Percentiles rank a stretch among this genome's conserved stretches.
Conservation (phyloP, 2,329 filamentous ascomycete genomes). For the Lomentospora prolificans region DNA sequence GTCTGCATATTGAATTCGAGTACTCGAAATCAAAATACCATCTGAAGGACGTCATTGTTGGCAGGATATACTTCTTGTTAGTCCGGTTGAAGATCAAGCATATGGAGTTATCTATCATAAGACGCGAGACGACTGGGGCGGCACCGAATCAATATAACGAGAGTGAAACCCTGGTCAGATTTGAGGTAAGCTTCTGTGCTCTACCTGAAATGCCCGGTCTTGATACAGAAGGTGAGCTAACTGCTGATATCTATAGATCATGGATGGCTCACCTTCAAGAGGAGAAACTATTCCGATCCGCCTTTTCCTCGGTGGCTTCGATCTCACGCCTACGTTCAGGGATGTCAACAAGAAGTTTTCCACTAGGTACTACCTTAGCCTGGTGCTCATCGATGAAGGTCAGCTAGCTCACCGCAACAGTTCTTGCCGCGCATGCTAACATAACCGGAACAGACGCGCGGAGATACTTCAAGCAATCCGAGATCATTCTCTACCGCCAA, state of each 20-base stretch:
- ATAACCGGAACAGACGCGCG: conserved; percentile 80
- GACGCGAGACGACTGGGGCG: conserved; percentile 89
- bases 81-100: conserved; percentile 99
- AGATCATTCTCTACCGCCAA: conserved; percentile 94
- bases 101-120: conserved; percentile 97
- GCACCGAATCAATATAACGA: conserved; percentile 99
- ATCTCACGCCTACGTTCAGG: conserved; percentile 93
- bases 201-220: too few relatives aligned
- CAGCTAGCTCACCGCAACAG: neutral
- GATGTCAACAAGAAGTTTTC: conserved; percentile 99
- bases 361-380: conserved; percentile 90
- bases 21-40: conserved; percentile 99
- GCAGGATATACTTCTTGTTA: conserved; percentile 94
- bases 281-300: conserved; percentile 93
- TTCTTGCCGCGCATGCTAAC: too few relatives aligned
- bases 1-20: conserved; percentile 97
- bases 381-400: conserved; percentile 92
- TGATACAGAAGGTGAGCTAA: too few relatives aligned
- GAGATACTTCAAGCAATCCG: conserved; percentile 97
- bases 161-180: conserved; percentile 93
- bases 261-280: conserved; percentile 97
- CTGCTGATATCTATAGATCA: conserved; percentile 55
- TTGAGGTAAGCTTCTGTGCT: conserved; percentile 62
- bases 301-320: conserved; percentile 93
- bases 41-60: conserved; percentile 97